Evolutionary conservation across 192 early-diverging fungal genomes (phyloP), one percentile per base, ranked within the genome.

Genomic region (Mortierella alpina): DNA sequence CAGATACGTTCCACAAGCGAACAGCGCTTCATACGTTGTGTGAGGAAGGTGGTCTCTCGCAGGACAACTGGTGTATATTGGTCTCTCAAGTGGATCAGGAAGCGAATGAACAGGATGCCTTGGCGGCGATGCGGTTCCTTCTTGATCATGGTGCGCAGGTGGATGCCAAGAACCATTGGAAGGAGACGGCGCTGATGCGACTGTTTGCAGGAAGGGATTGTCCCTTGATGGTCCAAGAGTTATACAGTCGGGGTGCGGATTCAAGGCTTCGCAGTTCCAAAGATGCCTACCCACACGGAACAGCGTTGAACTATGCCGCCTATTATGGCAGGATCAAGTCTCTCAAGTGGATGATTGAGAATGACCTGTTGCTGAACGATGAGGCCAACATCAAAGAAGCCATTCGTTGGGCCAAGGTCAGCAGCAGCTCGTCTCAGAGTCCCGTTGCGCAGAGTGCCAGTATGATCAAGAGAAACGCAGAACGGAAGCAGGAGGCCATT

Each of bases 341-440:
- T 5, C 60, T 80, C 59, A 80, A 80, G 54, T 80, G 77, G 77
- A 80, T 80, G 77, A 58, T 72, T 10, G 77, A 80, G 60, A 80
- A 80, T 39, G 77, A 80, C 12, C 7, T 80, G 69, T 63, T 80
- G 65, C 12, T 68, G 46, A 80, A 80, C 60, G 77, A 80, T 45
- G 77, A 80, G 55, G 46, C 69, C 40, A 62, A 46, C 17, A 66
- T 80, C 57, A 80, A 80, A 59, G 77, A 80, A 18, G 77, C 77
- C 5, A 61, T 80, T 49, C 53, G 56, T 8, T 80, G 70, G 69
- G 75, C 75, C 45, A 71, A 67, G 46, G 17, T 23, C 17, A 63
- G 50, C 59, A 68, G 64, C 45, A 54, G 65, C 20, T 54, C 49
- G 15, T 45, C 63, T 40, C 51, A 55, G 12, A 59, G 20, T 0